Base-by-base conservation (phyloP, 2,329 filamentous ascomycete genomes). In the Sarocladiaceae sp. region DNA sequence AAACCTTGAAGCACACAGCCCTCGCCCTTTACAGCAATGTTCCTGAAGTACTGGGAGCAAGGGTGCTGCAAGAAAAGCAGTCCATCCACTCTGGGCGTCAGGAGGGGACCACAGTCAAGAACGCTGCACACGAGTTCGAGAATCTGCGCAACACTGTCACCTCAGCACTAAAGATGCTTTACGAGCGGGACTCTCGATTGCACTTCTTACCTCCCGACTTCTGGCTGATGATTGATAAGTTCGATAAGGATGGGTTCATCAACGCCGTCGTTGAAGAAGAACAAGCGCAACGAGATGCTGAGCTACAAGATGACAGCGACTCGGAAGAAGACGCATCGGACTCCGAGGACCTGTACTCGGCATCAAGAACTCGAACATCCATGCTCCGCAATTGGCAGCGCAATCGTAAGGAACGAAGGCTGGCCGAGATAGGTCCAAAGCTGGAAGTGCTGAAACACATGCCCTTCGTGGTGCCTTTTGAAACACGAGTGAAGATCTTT, bases 381-480 rank as follows among this genome's bases (percentile, higher is more conserved):
- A 21, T 21, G 26, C 27, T 33, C 5, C 26, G 40, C 4, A 11
- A 15, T 7, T 23, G 18, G 37, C 19, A 41, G 9, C 5, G n/a
- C 15, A 15, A 29, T 10, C 81, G 82, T 33, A 74, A 83, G 29
- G 81, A 83, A 52, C 81, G 86, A 51, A 78, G 86, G 48, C 67
- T 94, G 19, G 86, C 90, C 39, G 77, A 84, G 12, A 80, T 95
- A 48, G 88, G 85, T 1, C 91, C 93, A 1, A 83, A 91, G 53
- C 70, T 96, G 9, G 90, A 96, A 57, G 86, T 98, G 4, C 66
- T 98, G 42, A 84, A 93, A 53, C 94, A 97, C 56, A 94, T 98
- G 82, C 93, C 93, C 0, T 98, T 97, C 60, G 86, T 91, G 52
- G 93, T 98, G 34, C 93, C 91, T 0, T 98, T 98, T 55, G 80